Evolutionary conservation across 768 basidiomycete genomes (phyloP).

Genomic region (Panaeolus cyanescens): DNA sequence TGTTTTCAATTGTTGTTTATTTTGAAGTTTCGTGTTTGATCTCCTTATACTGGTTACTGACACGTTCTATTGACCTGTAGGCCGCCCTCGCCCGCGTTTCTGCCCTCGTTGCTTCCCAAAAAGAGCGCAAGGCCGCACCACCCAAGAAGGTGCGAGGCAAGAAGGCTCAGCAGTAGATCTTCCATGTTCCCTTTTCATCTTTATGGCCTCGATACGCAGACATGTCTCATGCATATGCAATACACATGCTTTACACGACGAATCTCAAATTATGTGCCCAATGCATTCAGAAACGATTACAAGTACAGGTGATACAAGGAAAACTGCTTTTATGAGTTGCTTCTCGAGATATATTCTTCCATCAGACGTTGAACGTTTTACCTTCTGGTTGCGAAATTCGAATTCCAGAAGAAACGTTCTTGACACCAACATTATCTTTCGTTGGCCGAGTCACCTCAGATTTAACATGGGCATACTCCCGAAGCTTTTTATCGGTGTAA

Average conservation of each 20-base stretch:
- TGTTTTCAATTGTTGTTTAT: conserved; percentile 6
- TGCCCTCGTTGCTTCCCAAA: conserved; percentile 68
- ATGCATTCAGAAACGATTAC: background rate
- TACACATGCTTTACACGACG: background rate
- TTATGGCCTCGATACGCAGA: conserved; percentile 23
- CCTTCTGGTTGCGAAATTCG: conserved; percentile 63
- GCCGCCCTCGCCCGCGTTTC: conserved; percentile 78
- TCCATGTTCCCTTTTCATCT: conserved; percentile 26
- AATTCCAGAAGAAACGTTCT: conserved; percentile 43
- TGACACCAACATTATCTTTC: conserved; percentile 36
- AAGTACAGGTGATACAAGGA: conserved; percentile 1
- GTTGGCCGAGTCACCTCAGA: conserved; percentile 50
- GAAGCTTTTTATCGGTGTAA: conserved; percentile 46
- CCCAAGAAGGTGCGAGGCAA: conserved; percentile 75
- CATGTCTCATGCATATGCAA: conserved; percentile 30
- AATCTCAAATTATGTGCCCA: conserved; percentile 2
- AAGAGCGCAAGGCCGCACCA: conserved; percentile 66
- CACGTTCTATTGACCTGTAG: conserved; percentile 37
- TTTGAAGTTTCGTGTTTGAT: conserved; percentile 14
- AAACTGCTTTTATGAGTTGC: background rate
- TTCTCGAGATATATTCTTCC: background rate
- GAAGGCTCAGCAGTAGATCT: conserved; percentile 45
- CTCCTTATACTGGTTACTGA: conserved; percentile 27
- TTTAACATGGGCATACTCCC: conserved; percentile 48
- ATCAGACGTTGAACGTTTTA: conserved; percentile 21